Conservation (phyloP, 1,284 basidiomycete species). For the Trichosporon ovoides region DNA sequence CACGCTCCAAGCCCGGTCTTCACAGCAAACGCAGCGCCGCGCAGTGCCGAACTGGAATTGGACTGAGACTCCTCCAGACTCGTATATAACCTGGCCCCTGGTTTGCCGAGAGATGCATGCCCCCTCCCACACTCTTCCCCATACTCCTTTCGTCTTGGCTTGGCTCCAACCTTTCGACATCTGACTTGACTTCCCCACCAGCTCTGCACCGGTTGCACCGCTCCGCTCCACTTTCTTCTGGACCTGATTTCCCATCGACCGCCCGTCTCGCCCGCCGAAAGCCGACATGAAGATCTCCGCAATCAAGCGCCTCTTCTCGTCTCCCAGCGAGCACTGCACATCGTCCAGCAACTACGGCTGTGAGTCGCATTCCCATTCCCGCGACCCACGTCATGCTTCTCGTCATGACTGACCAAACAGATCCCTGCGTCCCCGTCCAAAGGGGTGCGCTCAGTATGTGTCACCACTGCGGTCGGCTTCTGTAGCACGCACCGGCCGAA, state of each 20-base stretch:
- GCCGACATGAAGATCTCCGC: slow-evolving; percentile 1
- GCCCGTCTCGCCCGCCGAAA: background rate
- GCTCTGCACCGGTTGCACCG: slow-evolving; percentile 2
- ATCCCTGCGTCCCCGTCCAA: background rate
- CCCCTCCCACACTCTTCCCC: background rate
- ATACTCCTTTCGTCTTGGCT: no score
- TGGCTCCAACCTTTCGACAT: no score
- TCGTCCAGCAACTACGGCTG: slow-evolving; percentile 1
- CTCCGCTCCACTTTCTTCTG: background rate
- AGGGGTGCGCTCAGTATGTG: slow-evolving; percentile 1
- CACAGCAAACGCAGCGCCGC: background rate
- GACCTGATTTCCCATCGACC: background rate
- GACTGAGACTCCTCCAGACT: no score
- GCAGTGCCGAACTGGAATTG: no score
- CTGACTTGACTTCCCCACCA: background rate
- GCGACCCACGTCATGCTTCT: background rate
- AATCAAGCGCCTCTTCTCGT: slow-evolving; percentile 1
- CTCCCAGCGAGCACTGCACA: slow-evolving; percentile 2
- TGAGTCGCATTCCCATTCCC: slow-evolving; percentile 1
- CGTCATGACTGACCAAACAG: background rate
- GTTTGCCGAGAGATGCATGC: background rate
- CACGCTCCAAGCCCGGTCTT: background rate
- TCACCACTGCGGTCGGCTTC: background rate
- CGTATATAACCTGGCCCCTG: background rate
- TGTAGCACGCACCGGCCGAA: background rate